Evolutionary conservation across 2,329 filamentous ascomycete genomes (phyloP), one percentile per base, ranked within the genome.

Genomic region (Alternaria sp.): DNA sequence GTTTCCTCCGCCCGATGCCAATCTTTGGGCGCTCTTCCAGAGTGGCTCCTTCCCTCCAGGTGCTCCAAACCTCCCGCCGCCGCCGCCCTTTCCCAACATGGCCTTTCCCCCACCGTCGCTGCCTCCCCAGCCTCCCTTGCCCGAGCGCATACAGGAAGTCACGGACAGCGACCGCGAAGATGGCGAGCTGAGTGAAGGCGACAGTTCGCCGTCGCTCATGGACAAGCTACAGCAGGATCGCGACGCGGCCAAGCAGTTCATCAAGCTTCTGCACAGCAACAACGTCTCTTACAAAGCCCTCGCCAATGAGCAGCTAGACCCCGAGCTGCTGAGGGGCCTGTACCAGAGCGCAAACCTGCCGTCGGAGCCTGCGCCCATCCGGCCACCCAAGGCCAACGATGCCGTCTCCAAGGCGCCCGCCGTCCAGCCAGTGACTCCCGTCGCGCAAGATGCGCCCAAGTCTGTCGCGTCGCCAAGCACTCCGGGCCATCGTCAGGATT

Each of bases 271-370:
- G 63, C 75, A 83, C 57, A 74, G 78, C 43, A 83, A 92, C 62
- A 91, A 92, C 52, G 88, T 96, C 61, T 88, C 88, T 19, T 97
- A 90, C 73, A 85, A 90, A 58, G 86, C 92, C 63, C 90, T 95
- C 60, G 82, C 72, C 5, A 65, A 68, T 4, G 76, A 79, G 59
- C 64, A 69, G 17, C 58, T 77, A 5, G 76, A 78, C 57, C 30
- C 62, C 3, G 69, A 73, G 44, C 65, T 71, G 17, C 69, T 80
- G 11, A 67, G 69, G 26, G 69, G 67, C 5, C 47, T 79, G 17
- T 79, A 77, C 46, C 65, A 67, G 25, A 72, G 69, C 23, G 28
- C 73, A 17, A 76, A 76, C 40, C 52, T 79, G 11, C 73, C 77
- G 8, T 75, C 74, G 11, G 62, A 74, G 61, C 65, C 68, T 21